Evolutionary conservation across 2,329 filamentous ascomycete species (phyloP).

Genomic region (Penicillium nordicum): DNA sequence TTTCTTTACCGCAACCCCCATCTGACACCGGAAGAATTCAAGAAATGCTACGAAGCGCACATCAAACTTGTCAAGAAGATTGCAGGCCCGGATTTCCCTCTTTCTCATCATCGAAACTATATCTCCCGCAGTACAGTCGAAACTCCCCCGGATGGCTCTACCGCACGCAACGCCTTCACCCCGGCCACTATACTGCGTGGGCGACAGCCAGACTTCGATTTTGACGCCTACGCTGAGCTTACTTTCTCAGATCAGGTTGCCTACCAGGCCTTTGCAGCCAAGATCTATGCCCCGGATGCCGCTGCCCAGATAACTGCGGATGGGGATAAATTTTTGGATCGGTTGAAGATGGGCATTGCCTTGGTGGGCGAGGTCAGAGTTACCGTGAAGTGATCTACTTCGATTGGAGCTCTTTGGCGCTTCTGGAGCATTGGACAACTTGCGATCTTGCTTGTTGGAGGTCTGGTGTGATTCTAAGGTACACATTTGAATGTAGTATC

Average conservation of each 20-base stretch:
- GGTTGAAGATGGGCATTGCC: constrained; percentile 4
- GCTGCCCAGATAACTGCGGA: constrained; percentile 20
- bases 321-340: constrained; percentile 18
- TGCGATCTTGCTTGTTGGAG: not conserved
- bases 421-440: not conserved
- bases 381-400: not conserved
- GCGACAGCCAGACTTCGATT: constrained; percentile 16
- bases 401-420: not conserved
- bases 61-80: constrained; percentile 18
- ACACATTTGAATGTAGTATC: not conserved
- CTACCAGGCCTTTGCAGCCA: constrained; percentile 12
- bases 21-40: constrained; percentile 18
- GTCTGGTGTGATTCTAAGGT: not conserved
- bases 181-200: constrained; percentile 16
- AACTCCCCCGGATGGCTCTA: constrained; percentile 2
- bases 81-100: constrained; percentile 14
- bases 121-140: constrained; percentile 10
- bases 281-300: constrained; percentile 11
- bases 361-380: constrained; percentile 3
- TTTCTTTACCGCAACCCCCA: constrained; percentile 16
- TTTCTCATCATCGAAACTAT: constrained; percentile 18
- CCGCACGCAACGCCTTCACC: constrained; percentile 16
- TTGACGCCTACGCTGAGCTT: constrained; percentile 17
- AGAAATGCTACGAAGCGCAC: constrained; percentile 21
- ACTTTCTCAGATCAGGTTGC: constrained; percentile 16